Percentiles rank a stretch among this genome's conserved stretches.
Evolutionary conservation across 1,139 yeast genomes (phyloP).

Genomic region (Pneumocystis sp.): DNA sequence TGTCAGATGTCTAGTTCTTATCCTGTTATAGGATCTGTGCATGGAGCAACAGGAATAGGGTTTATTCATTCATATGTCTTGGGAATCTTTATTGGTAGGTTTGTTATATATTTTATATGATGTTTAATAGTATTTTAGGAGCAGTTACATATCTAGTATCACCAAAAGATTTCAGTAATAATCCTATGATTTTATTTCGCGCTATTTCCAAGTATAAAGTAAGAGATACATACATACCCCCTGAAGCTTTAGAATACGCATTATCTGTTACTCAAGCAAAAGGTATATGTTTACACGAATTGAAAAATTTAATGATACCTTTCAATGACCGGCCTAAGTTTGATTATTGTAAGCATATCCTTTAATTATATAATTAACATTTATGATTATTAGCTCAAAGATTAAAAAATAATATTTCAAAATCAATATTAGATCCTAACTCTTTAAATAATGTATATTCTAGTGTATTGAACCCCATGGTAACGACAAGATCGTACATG

Average conservation of each 20-base stretch:
- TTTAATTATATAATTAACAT: neutral
- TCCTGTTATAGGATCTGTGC: slow-evolving; percentile 72
- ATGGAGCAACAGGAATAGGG: slow-evolving; percentile 75
- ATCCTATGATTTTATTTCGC: slow-evolving; percentile 59
- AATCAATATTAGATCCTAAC: slow-evolving; percentile 50
- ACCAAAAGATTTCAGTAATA: slow-evolving; percentile 61
- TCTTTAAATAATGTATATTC: slow-evolving; percentile 67
- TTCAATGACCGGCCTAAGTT: slow-evolving; percentile 63
- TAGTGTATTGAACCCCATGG: slow-evolving; percentile 68
- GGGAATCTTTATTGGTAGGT: slow-evolving; percentile 48
- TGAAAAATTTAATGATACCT: slow-evolving; percentile 74
- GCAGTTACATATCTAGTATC: slow-evolving; percentile 70
- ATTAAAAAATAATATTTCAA: slow-evolving; percentile 50
- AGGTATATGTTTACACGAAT: slow-evolving; percentile 44
- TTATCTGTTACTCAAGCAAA: slow-evolving; percentile 42
- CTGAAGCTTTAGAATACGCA: slow-evolving; percentile 70
- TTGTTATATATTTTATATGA: neutral
- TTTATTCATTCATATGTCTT: slow-evolving; percentile 67
- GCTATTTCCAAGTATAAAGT: slow-evolving; percentile 65
- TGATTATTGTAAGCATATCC: slow-evolving; percentile 23
- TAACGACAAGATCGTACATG: slow-evolving; percentile 74
- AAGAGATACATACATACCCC: slow-evolving; percentile 74
- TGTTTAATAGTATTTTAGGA: slow-evolving; percentile 29
- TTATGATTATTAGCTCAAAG: slow-evolving; percentile 27
- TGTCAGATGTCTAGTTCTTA: slow-evolving; percentile 62